phyloP scores from a whole-genome alignment of 2,329 filamentous ascomycete genomes.

The Plenodomus biglobosus region DNA sequence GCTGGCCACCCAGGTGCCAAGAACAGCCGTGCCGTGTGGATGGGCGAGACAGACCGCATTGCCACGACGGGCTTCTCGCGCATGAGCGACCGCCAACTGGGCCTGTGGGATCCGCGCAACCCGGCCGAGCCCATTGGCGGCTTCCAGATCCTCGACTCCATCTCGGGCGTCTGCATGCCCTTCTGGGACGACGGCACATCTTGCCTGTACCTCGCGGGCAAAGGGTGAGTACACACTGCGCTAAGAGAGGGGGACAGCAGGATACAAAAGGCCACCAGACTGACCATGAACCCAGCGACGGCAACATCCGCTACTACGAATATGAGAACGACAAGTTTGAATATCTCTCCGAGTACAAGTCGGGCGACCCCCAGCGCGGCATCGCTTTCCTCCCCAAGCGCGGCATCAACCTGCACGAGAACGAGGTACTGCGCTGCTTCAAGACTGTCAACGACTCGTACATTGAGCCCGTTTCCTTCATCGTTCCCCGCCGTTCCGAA shows the following conservation, averaged over 20 bases:
- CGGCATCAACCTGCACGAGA: slow-evolving; percentile 93
- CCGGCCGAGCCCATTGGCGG: slow-evolving; percentile 80
- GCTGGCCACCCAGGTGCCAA: slow-evolving; percentile 89
- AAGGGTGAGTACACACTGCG: slow-evolving; percentile 72
- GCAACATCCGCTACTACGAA: slow-evolving; percentile 98
- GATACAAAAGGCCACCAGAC: too few species aligned
- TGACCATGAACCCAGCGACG: slow-evolving; percentile 64
- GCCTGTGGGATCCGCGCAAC: slow-evolving; percentile 88
- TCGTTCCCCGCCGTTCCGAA: slow-evolving; percentile 88
- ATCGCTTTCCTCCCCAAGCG: slow-evolving; percentile 93
- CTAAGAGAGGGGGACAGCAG: too few species aligned
- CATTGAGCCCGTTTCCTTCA: slow-evolving; percentile 97
- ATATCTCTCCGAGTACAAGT: slow-evolving; percentile 95
- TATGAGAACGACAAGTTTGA: slow-evolving; percentile 99
- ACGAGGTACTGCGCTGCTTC: slow-evolving; percentile 86
- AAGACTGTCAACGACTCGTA: slow-evolving; percentile 95
- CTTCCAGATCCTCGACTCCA: slow-evolving; percentile 88
- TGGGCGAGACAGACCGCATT: slow-evolving; percentile 94
- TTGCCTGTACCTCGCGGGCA: slow-evolving; percentile 93
- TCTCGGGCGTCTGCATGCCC: slow-evolving; percentile 97
- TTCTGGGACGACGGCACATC: slow-evolving; percentile 99
- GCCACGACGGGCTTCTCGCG: slow-evolving; percentile 96
- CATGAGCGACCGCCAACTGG: slow-evolving; percentile 97
- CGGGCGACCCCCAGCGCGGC: slow-evolving; percentile 89
- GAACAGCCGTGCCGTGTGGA: slow-evolving; percentile 95